These are phyloP conservation scores for Backusella parvicylindrica DNA, from an alignment of 192 early-diverging fungal species.

Conservation along the genomic window DNA sequence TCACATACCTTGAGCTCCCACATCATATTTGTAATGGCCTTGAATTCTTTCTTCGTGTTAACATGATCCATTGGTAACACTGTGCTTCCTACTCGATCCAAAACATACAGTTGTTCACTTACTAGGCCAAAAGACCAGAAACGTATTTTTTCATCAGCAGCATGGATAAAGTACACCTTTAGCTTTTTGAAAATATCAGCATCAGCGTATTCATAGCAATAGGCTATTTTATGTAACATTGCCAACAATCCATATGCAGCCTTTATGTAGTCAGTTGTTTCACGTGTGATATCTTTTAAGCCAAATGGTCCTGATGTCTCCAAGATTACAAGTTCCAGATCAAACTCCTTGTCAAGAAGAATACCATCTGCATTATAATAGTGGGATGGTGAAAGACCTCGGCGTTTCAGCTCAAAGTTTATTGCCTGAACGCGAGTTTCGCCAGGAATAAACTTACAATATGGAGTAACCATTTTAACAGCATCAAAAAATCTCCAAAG, in stretches of 20 bases:
- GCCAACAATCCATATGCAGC: neutral
- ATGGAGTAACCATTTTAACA: neutral
- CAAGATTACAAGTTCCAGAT: neutral
- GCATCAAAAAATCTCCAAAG: neutral
- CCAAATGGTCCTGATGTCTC: neutral
- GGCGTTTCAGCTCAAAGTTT: neutral
- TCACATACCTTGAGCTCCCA: slow-evolving; percentile 2
- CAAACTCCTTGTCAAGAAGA: neutral
- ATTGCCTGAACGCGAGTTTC: slow-evolving; percentile 13
- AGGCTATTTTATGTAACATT: neutral
- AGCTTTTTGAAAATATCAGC: neutral
- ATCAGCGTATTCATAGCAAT: neutral
- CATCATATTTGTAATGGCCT: slow-evolving; percentile 3
- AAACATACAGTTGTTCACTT: neutral
- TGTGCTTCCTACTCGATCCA: neutral
- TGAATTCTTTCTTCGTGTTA: neutral
- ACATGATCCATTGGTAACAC: slow-evolving; percentile 2
- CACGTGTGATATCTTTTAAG: neutral
- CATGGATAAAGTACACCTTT: slow-evolving; percentile 2
- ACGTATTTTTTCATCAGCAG: slow-evolving; percentile 7
- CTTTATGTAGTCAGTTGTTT: neutral
- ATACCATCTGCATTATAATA: slow-evolving; percentile 6
- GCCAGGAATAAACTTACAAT: neutral
- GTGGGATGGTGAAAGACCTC: neutral
- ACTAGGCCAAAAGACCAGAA: neutral